Base-by-base conservation (phyloP, 306 rosid genomes). In the Vigna angularis region DNA sequence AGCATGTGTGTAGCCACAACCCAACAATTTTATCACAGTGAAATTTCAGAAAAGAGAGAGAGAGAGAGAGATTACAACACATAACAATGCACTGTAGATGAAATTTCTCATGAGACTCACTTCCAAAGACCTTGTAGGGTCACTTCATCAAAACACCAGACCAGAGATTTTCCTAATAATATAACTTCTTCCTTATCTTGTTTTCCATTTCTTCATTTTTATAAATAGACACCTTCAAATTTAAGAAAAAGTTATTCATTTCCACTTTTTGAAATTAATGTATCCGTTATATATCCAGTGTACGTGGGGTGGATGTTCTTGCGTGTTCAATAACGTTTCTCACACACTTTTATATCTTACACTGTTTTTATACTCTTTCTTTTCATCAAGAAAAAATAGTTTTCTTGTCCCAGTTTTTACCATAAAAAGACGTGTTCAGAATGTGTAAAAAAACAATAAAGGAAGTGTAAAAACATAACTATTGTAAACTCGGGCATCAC, bases 1-100 rank as follows among this genome's bases (percentile, higher is more conserved):
- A 10, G 13, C 70, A 65, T 42, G 52, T 55, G 74, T 44, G 48
- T 51, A 72, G 63, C 17, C 79, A 74, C 75, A 55, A 65, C 6
- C 15, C 36, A 80, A 66, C 75, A 80, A 73, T 15, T 20, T 30
- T 0, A 72, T 42, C 68, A 69, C 4, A 3, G 13, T 44, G 1
- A 42, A 22, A 12, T 22, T 61, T 20, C 1, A 44, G 69, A 55
- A 30, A 65, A 20, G 73, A 73, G 42, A 2, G 42, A 36, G 14
- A 36, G 14, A 80, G 14, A 55, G 32, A 56, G 62, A 8, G 1
- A 74, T 72, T 59, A 65, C 7, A 79, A 56, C 8, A n/a, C 13
- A 2, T 50, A 51, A 16, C 58, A 7, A 55, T 26, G 45, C 67
- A 67, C n/a, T 45, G 13, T 68, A 15, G 17, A 44, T 42, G 3